These are phyloP conservation scores for Mucor piriformis DNA, from an alignment of 371 early-diverging fungal species.

Conservation along the genomic window DNA sequence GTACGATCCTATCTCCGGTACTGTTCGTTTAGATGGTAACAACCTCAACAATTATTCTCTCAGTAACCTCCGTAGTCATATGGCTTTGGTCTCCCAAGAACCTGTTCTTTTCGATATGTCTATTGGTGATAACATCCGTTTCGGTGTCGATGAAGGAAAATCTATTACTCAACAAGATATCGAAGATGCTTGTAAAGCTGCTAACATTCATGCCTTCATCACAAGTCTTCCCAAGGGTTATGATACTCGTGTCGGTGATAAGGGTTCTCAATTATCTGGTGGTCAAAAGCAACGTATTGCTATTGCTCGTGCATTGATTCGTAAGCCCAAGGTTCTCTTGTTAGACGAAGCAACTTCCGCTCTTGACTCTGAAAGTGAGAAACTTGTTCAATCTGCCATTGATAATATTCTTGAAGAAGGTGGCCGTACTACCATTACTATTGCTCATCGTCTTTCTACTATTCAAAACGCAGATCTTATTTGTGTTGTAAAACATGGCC, in stretches of 20 bases:
- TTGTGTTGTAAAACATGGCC: constrained; percentile 73
- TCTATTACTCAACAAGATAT: constrained; percentile 59
- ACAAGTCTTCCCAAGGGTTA: constrained; percentile 70
- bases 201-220: constrained; percentile 84
- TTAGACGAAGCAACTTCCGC: constrained; percentile 98
- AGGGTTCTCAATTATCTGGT: constrained; percentile 71
- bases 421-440: constrained; percentile 68
- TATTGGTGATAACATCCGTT: constrained; percentile 81
- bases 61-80: constrained; percentile 65
- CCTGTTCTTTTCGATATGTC: constrained; percentile 81
- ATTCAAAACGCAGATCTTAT: constrained; percentile 77
- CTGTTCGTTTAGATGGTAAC: constrained; percentile 65
- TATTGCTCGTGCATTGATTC: constrained; percentile 73
- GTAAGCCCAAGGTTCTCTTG: constrained; percentile 83
- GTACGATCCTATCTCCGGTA: constrained; percentile 76
- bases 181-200: constrained; percentile 59
- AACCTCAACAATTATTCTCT: constrained; percentile 68
- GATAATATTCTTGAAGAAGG: constrained; percentile 66
- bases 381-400: constrained; percentile 84
- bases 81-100: constrained; percentile 90
- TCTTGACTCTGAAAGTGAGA: constrained; percentile 87
- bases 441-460: constrained; percentile 76
- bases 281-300: constrained; percentile 77
- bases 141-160: constrained; percentile 58
- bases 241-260: constrained; percentile 80